Percentiles rank a stretch among this genome's conserved stretches.
phyloP scores from a whole-genome alignment of 768 basidiomycete species.

The Tricholoma saponaceum region DNA sequence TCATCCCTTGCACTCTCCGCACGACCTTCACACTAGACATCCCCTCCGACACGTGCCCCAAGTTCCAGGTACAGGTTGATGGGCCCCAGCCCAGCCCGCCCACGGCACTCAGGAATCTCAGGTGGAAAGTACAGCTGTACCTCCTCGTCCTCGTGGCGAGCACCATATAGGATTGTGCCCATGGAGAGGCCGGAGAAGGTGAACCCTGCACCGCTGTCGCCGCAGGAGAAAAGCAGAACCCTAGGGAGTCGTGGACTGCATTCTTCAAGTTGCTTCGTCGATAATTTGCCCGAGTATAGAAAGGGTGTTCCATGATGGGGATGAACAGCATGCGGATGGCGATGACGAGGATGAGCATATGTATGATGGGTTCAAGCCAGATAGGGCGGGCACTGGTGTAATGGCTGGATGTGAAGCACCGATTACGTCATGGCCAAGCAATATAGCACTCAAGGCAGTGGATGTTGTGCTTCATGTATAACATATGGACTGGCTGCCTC shows the following conservation, averaged over 20 bases:
- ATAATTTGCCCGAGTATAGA: slow-evolving; percentile 32
- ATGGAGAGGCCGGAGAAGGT: slow-evolving; percentile 41
- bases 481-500: slow-evolving; percentile 2
- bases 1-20: slow-evolving; percentile 67
- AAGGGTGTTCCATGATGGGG: slow-evolving; percentile 57
- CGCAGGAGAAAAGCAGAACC: slow-evolving; percentile 13
- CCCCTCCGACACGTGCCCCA: slow-evolving; percentile 86
- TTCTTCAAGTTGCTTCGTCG: slow-evolving; percentile 34
- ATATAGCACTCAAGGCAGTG: slow-evolving; percentile 78
- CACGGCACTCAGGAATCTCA: slow-evolving; percentile 61
- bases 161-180: slow-evolving; percentile 54
- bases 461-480: slow-evolving; percentile 77
- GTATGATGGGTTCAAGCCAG: slow-evolving; percentile 48
- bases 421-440: slow-evolving; percentile 83
- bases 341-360: slow-evolving; percentile 22
- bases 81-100: slow-evolving; percentile 14
- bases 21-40: slow-evolving; percentile 90
- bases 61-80: slow-evolving; percentile 66
- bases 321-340: slow-evolving; percentile 30
- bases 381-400: slow-evolving; percentile 47
- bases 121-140: slow-evolving; percentile 86
- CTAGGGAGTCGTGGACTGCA: slow-evolving; percentile 35
- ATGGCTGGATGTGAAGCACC: slow-evolving; percentile 94
- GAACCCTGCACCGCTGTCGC: slow-evolving; percentile 12
- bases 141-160: slow-evolving; percentile 73